These are phyloP conservation scores for Pleurotus pulmonarius DNA, from an alignment of 768 basidiomycete species.

Conservation along the genomic window DNA sequence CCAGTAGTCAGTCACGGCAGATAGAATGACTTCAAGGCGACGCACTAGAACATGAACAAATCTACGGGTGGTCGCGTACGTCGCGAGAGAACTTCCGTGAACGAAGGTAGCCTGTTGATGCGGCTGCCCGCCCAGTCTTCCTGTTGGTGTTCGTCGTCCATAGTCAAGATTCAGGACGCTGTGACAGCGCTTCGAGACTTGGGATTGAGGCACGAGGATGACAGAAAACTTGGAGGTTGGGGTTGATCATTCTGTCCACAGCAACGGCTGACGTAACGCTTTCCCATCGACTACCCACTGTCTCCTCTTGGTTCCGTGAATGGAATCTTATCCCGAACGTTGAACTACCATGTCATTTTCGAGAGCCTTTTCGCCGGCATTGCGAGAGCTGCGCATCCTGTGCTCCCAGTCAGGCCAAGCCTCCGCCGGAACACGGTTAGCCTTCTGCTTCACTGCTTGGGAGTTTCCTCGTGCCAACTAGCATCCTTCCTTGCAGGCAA, in stretches of 20 bases:
- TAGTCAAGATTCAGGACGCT: no score
- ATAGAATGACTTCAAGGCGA: no score
- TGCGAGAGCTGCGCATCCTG: conserved; percentile 78
- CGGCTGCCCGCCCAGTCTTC: conserved; percentile 75
- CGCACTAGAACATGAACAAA: conserved; percentile 98
- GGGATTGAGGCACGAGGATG: no score
- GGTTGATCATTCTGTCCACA: no score
- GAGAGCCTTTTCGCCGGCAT: conserved; percentile 70
- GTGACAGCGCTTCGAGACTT: no score
- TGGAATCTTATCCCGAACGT: neutral
- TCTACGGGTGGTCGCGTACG: conserved; percentile 94
- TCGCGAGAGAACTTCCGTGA: conserved; percentile 87
- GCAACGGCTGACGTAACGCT: no score
- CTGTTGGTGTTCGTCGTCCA: conserved; percentile 54
- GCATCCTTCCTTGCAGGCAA: no score
- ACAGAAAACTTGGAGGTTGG: no score
- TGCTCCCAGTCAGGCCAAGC: conserved; percentile 75
- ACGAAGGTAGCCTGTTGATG: conserved; percentile 78
- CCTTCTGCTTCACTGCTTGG: neutral
- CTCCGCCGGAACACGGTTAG: conserved; percentile 77
- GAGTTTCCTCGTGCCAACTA: no score
- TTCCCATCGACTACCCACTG: no score
- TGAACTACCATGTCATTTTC: conserved; percentile 54
- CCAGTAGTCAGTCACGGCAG: no score
- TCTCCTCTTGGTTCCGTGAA: no score